Evolutionary conservation across 371 early-diverging fungal species (phyloP), one percentile per base, ranked within the genome.

Genomic region (Mucor plumbeus): DNA sequence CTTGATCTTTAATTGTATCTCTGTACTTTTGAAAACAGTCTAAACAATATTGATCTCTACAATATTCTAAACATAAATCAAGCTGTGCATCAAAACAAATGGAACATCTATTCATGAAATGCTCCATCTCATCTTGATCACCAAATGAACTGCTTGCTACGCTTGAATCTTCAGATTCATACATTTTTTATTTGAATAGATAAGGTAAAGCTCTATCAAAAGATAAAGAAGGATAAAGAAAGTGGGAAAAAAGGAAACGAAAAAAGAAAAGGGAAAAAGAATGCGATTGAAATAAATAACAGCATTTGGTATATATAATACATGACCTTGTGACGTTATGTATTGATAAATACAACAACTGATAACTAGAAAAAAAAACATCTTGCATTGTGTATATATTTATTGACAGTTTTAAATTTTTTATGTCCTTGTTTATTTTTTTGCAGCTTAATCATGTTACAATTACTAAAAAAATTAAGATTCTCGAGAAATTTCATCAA

Each of bases 21-120:
- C 17, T 34, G 68, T 75, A 84, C 85, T 82, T 78, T 68, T 79
- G 72, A 67, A 87, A 87, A 63, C 87, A 87, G 21, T 82, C 83
- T 41, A 74, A 43, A 41, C 87, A 87, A 65, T 79, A 87, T 66
- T 87, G 87, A 61, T 87, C 87, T 50, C 77, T 68, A 61, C 87
- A 87, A 47, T 60, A 40, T n/a, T 87, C 81, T 38, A 87, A 70
- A 53, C 85, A 87, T 15, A 87, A 77, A 60, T 87, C 86, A 40
- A 85, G 70, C 4, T 78, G 75, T 5, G 79, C 69, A 67, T 87
- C 86, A 76, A 87, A 87, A 69, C 87, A 87, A 55, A 87, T 87
- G 40, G 85, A 85, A 48, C 87, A 87, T 8, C 84, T 71, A 54
- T 85, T 79, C 14, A 85, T 64, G 74, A 81, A 86, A 59, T 71